Conservation (phyloP, 179 eudicot genomes). For the Kewa caespitosa region DNA sequence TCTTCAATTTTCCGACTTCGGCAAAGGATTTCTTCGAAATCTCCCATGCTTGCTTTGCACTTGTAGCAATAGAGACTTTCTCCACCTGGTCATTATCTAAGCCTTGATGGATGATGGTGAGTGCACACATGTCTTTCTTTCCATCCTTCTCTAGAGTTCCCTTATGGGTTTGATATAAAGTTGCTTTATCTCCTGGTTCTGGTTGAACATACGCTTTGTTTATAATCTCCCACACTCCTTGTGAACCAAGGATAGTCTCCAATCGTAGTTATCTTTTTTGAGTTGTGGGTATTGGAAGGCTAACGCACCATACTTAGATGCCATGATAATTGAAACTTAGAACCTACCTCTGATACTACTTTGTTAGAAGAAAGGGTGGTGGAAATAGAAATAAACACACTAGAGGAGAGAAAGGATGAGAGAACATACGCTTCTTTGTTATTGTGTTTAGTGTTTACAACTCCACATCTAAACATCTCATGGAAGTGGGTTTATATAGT, state of each 20-base stretch:
- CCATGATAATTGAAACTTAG: background rate
- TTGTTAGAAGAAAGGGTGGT: slow-evolving; percentile 15
- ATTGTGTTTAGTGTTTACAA: no score
- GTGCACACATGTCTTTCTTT: slow-evolving; percentile 26
- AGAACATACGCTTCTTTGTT: no score
- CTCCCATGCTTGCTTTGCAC: slow-evolving; percentile 19
- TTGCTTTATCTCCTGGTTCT: background rate
- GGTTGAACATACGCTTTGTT: background rate
- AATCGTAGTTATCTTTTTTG: slow-evolving; percentile 16
- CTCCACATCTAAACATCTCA: no score
- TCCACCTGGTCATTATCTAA: slow-evolving; percentile 28
- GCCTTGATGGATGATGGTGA: slow-evolving; percentile 25
- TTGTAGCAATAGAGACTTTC: slow-evolving; percentile 13
- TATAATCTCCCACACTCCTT: slow-evolving; percentile 11
- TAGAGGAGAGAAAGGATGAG: no score
- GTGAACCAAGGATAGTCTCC: background rate
- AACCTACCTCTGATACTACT: slow-evolving; percentile 3
- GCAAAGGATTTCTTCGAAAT: slow-evolving; percentile 3
- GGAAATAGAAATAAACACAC: no score
- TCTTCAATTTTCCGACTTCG: slow-evolving; percentile 17
- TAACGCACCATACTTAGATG: background rate
- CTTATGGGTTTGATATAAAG: background rate
- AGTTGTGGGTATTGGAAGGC: slow-evolving; percentile 4
- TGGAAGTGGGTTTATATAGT: no score
- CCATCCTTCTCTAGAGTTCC: background rate